phyloP scores from a whole-genome alignment of 1,284 basidiomycete genomes.

The Trichosporon faecale region DNA sequence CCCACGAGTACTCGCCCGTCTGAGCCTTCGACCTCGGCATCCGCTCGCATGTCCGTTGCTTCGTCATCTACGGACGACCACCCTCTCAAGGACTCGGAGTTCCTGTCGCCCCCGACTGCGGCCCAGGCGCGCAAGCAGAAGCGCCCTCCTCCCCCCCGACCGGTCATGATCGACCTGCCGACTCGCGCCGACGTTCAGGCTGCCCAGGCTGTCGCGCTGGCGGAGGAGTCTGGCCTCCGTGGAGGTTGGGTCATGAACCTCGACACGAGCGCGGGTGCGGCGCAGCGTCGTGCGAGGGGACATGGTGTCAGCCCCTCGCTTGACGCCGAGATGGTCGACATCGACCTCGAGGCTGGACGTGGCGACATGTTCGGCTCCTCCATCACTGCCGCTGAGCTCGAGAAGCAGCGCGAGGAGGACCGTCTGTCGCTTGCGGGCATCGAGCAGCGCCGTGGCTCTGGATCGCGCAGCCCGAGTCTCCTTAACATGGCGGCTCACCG shows the following conservation, averaged over 20 bases:
- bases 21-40: neutral
- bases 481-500: constrained; percentile 20
- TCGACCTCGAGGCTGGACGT: constrained; percentile 52
- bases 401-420: constrained; percentile 38
- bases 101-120: constrained; percentile 40
- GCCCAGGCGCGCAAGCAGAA: neutral
- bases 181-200: constrained; percentile 53
- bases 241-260: constrained; percentile 54
- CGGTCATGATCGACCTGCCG: constrained; percentile 47
- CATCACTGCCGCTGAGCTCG: constrained; percentile 32
- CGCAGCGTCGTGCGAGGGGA: constrained; percentile 24
- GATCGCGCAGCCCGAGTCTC: constrained; percentile 15
- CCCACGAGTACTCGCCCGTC: neutral
- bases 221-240: constrained; percentile 47
- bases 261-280: constrained; percentile 34
- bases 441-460: constrained; percentile 34
- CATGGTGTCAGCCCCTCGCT: constrained; percentile 20
- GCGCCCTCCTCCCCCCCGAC: constrained; percentile 34
- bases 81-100: constrained; percentile 37
- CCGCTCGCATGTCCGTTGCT: neutral
- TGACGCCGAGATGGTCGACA: constrained; percentile 51
- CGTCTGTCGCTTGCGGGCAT: constrained; percentile 34
- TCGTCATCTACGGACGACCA: constrained; percentile 33
- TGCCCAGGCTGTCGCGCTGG: constrained; percentile 49
- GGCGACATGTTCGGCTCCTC: constrained; percentile 40